These are phyloP conservation scores for Circinella minor DNA, from an alignment of 371 early-diverging fungal species.

Conservation along the genomic window DNA sequence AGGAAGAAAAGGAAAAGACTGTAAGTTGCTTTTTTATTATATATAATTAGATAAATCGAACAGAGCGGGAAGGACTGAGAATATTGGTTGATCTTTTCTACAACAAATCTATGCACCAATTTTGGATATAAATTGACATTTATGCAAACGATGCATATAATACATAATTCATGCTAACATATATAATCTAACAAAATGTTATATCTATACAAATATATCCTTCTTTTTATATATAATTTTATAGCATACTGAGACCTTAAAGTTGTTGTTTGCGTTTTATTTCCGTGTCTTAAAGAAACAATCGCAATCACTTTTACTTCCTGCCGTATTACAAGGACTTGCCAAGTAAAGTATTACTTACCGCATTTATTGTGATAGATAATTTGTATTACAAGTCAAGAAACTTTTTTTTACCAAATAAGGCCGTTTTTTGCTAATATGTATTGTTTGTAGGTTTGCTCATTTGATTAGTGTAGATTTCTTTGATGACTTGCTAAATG, in stretches of 20 bases:
- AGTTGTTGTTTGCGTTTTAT: slow-evolving; percentile 89
- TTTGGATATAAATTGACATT: no score
- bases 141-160: no score
- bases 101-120: no score
- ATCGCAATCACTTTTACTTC: slow-evolving; percentile 75
- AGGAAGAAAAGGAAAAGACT: slow-evolving; percentile 72
- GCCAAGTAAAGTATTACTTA: slow-evolving; percentile 58
- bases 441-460: slow-evolving; percentile 64
- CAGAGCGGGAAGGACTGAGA: no score
- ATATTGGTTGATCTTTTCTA: no score
- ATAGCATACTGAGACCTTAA: slow-evolving; percentile 89
- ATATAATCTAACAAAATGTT: no score
- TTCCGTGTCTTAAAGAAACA: slow-evolving; percentile 92
- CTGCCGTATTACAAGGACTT: slow-evolving; percentile 90
- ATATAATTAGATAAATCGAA: no score
- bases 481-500: slow-evolving; percentile 85
- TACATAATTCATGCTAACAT: no score
- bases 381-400: background rate
- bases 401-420: background rate
- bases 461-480: slow-evolving; percentile 95
- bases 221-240: background rate
- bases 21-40: slow-evolving; percentile 36
- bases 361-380: background rate
- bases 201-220: no score
- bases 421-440: background rate